Evolutionary conservation across 1,139 yeast species (phyloP), one percentile per base, ranked within the genome.

Genomic region (Nakaseomyces kungkrabaensis): DNA sequence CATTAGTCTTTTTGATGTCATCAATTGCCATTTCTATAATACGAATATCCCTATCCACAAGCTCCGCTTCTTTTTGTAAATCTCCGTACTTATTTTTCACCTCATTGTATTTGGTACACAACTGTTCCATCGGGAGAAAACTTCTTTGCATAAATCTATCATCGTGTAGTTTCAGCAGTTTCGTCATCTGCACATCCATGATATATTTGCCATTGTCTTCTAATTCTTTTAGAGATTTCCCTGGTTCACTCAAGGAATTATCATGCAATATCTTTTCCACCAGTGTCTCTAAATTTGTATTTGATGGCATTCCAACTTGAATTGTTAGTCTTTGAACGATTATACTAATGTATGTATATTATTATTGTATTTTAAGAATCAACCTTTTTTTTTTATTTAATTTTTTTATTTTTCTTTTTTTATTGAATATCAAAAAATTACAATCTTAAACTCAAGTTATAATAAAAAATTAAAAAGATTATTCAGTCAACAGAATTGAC

Each of bases 1-100:
- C 52, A 25, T 13, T 54, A 45, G 60, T 65, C 42, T 53, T 57
- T 24, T 58, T 58, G 6, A 67, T 52, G n/a, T 60, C 54, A 29
- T 55, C 50, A 44, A 59, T 45, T 0, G 72, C 61, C n/a, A 52
- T 56, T 54, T 70, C 73, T 31, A 70, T 53, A 4, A 69, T 61
- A 45, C 73, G 54, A 8, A 69, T 47, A 51, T 64, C 65, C 36
- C 68, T 50, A 49, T 65, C 69, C 6, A 62, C 50, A 8, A 61
- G 34, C n/a, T 63, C 68, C 1, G 67, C 66, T 51, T 59, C 57
- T 40, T 56, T 62, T 46, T 64, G 68, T 27, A 48, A 47, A 9
- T 51, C 31, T 34, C 51, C 48, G n/a, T 13, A 27, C 17, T 40
- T 29, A n/a, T 51, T 53, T 27, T 49, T 52, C 46, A 37, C 42